These are phyloP conservation scores for Strobilomyces echinocephalus DNA, from an alignment of 768 basidiomycete genomes.

Conservation along the genomic window DNA sequence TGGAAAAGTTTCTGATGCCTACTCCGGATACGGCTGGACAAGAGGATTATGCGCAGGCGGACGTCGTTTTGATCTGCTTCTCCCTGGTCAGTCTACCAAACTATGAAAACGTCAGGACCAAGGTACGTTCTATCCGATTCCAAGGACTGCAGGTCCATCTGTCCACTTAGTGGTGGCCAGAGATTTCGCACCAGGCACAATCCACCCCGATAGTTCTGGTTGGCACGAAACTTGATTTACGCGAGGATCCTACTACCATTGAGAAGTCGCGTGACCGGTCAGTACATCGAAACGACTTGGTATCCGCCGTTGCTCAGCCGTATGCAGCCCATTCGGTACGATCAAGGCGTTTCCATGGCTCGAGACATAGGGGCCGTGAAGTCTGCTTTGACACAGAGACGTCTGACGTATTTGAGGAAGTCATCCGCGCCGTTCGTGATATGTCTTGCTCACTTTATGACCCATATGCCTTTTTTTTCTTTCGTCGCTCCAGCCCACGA, in stretches of 20 bases:
- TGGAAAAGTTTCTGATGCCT: conserved; percentile 90
- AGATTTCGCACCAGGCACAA: conserved; percentile 96
- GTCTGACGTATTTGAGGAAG: conserved; percentile 98
- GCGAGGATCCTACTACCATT: conserved; percentile 90
- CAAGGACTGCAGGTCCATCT: conserved; percentile 3
- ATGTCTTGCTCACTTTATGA: conserved; percentile 67
- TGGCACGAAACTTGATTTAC: conserved; percentile 95
- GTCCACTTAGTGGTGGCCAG: conserved; percentile 78
- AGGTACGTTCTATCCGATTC: conserved; percentile 48
- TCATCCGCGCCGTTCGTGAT: conserved; percentile 92
- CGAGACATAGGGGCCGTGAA: conserved; percentile 95
- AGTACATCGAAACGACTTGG: conserved; percentile 16
- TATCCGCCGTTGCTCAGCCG: conserved; percentile 46
- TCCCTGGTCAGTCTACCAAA: conserved; percentile 96
- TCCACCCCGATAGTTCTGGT: conserved; percentile 90
- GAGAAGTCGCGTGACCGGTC: conserved; percentile 91
- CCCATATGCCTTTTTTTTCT: conserved; percentile 45
- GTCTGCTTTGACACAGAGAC: conserved; percentile 96
- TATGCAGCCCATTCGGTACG: conserved; percentile 92
- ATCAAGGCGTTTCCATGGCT: conserved; percentile 85
- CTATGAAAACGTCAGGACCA: conserved; percentile 98
- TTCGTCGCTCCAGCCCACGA: conserved; percentile 22
- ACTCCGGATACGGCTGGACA: conserved; percentile 99
- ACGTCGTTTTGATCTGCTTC: conserved; percentile 99
- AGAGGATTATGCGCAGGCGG: conserved; percentile 99